phyloP scores from a whole-genome alignment of 208 protist genomes.

The Acanthamoeba lenticulata region DNA sequence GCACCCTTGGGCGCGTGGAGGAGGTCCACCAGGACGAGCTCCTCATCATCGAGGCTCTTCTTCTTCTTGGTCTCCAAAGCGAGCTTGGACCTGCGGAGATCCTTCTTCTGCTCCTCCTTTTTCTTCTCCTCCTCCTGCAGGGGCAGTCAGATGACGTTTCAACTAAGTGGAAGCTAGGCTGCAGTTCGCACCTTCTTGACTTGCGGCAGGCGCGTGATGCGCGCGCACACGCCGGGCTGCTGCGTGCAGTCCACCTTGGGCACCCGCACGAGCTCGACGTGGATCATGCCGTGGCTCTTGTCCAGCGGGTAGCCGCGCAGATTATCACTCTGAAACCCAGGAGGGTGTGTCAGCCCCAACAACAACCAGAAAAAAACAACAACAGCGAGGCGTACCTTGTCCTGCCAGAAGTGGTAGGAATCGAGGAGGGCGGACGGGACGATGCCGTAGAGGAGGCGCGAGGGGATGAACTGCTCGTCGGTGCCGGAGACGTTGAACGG shows the following conservation, averaged over 20 bases:
- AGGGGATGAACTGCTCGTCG: constrained; percentile 81
- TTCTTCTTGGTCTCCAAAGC: constrained; percentile 58
- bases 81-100: constrained; percentile 43
- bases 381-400: constrained; percentile 50
- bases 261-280: constrained; percentile 49
- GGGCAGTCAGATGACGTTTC: background rate
- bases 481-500: constrained; percentile 77
- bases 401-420: constrained; percentile 83
- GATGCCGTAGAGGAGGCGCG: constrained; percentile 80
- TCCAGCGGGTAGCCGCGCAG: constrained; percentile 57
- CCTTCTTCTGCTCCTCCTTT: constrained; percentile 54
- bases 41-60: constrained; percentile 73
- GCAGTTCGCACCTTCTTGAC: constrained; percentile 46
- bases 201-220: constrained; percentile 30
- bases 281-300: constrained; percentile 55
- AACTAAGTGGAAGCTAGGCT: background rate
- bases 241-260: constrained; percentile 53
- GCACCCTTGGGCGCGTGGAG: constrained; percentile 76
- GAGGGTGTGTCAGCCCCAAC: background rate
- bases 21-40: constrained; percentile 81
- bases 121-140: background rate
- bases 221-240: constrained; percentile 44
- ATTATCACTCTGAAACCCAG: constrained; percentile 35
- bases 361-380: background rate
- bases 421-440: constrained; percentile 81